Base-by-base conservation (phyloP, 306 rosid genomes). In the Trifolium subterraneum region DNA sequence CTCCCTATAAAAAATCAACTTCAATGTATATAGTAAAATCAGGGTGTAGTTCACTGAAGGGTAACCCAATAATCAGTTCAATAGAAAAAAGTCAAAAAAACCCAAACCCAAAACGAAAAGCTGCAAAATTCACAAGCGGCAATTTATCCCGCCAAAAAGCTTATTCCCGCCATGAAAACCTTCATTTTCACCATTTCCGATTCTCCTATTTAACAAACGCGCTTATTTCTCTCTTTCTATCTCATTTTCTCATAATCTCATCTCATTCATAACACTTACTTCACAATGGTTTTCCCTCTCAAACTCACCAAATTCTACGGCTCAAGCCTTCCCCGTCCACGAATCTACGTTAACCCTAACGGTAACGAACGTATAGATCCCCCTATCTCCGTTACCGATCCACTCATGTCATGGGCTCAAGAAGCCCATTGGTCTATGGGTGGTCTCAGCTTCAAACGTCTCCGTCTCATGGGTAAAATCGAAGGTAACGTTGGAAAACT, bases 381-480 rank as follows among this genome's bases (percentile, higher is more conserved):
- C 0, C 97, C 96, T 0, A 9, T 42, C 2, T 39, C 95, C 38
- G 88, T 94, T 22, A 38, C 64, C 27, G 96, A 88, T 31, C 90
- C 96, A 0, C 22, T 94, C 1, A 79, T 94, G 60, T 82, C 85
- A 0, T 92, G 99, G 96, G 96, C 97, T 66, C 27, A 79, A n/a
- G 90, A 92, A 67, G 98, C 99, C 54, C 96, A 94, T 83, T 94
- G 99, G 96, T 86, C 97, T 75, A 92, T 94, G 97, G 99, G 97
- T 0, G 97, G 99, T 5, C 86, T 92, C 63, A 83, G 84, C 82
- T 76, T 78, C 87, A 85, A 82, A 35, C 96, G 96, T 76, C 86
- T 92, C 56, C 87, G 95, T 4, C 84, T 88, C 35, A 94, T 87
- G 62, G 98, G 98, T 25, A 89, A 86, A 19, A 90, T 94, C 44